Base-by-base conservation (phyloP, 2,329 filamentous ascomycete species). In the Colletotrichum neosansevieriae region DNA sequence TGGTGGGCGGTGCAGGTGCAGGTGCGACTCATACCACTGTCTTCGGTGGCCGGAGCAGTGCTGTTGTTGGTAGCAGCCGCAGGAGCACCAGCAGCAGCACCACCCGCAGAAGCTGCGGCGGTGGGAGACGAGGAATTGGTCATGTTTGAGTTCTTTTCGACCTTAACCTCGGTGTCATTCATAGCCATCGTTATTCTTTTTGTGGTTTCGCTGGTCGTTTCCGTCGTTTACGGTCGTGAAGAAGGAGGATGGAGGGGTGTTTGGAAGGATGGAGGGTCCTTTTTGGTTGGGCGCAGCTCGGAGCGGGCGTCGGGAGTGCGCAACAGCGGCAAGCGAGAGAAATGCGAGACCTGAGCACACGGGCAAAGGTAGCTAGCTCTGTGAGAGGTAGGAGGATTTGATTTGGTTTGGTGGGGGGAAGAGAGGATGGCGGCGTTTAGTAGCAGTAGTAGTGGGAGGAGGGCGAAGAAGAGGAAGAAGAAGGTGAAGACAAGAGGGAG, bases 1-100 rank as follows among this genome's bases (percentile, higher is more conserved):
- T 61, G 58, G 58, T 61, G 47, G 47, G 58, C 47, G 29, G 58
- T 53, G 34, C 47, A n/a, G 36, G 34, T 60, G 58, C 58, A 51
- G 45, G 74, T 79, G 80, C 79, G 51, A 69, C 68, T 71, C 70
- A 54, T 71, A 82, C 80, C 80, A 79, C 78, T 78, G 70, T 82
- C 79, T 70, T 81, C 79, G 70, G 78, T 73, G 70, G 76, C 69
- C 63, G 73, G 72, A 58, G 73, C 73, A 58, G 70, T 71, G 67
- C 63, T 62, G 58, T 59, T 64, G 69, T 61, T 75, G 61, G 71
- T 74, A 69, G 73, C 74, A 58, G 75, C 73, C 49, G 29, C 15
- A 1, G 29, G 49, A 71, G 71, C 75, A 65, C 76, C 38, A 6
- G 24, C 54, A 42, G 72, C 72, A 62, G 72, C 72, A 58, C 69